Conservation (phyloP, 768 basidiomycete genomes). For the Phaeotremella skinneri region DNA sequence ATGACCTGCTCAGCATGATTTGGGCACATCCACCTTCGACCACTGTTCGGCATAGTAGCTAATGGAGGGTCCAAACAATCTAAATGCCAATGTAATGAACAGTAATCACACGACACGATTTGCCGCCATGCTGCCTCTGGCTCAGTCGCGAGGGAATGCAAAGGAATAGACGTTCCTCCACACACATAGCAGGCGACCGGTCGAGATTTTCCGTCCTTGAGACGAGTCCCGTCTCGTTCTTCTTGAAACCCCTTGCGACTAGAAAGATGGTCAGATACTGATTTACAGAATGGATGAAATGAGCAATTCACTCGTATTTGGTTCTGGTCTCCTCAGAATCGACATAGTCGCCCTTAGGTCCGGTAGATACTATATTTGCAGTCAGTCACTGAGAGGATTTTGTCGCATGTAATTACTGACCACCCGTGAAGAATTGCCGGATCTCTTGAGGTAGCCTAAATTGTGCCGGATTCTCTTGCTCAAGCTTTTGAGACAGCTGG, state of each 20-base stretch:
- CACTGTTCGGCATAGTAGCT: slow-evolving; percentile 74
- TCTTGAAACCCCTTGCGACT: slow-evolving; percentile 86
- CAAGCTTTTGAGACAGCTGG: slow-evolving; percentile 68
- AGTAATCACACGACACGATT: slow-evolving; percentile 94
- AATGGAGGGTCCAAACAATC: slow-evolving; percentile 94
- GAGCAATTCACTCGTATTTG: slow-evolving; percentile 70
- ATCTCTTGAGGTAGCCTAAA: slow-evolving; percentile 85
- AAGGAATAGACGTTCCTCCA: slow-evolving; percentile 67
- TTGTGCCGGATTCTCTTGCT: slow-evolving; percentile 70
- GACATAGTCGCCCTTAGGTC: slow-evolving; percentile 76
- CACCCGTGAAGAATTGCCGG: slow-evolving; percentile 77
- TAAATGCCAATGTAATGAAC: slow-evolving; percentile 90
- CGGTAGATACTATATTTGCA: slow-evolving; percentile 64
- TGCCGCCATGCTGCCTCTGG: slow-evolving; percentile 48
- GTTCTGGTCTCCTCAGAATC: slow-evolving; percentile 75
- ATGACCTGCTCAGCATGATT: slow-evolving; percentile 85
- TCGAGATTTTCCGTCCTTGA: slow-evolving; percentile 77
- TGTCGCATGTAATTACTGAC: slow-evolving; percentile 55
- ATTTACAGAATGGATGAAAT: slow-evolving; percentile 17
- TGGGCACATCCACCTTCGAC: slow-evolving; percentile 98
- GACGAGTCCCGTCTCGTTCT: slow-evolving; percentile 81
- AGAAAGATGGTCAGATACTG: slow-evolving; percentile 1
- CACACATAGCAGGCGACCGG: slow-evolving; percentile 90
- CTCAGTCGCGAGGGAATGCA: slow-evolving; percentile 53
- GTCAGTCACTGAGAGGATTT: slow-evolving; percentile 5